A percentile compares a stretch with the other conserved stretches of the same genome.
These are phyloP conservation scores for Exsudoporus frostii DNA, from an alignment of 768 basidiomycete genomes.

Conservation along the genomic window DNA sequence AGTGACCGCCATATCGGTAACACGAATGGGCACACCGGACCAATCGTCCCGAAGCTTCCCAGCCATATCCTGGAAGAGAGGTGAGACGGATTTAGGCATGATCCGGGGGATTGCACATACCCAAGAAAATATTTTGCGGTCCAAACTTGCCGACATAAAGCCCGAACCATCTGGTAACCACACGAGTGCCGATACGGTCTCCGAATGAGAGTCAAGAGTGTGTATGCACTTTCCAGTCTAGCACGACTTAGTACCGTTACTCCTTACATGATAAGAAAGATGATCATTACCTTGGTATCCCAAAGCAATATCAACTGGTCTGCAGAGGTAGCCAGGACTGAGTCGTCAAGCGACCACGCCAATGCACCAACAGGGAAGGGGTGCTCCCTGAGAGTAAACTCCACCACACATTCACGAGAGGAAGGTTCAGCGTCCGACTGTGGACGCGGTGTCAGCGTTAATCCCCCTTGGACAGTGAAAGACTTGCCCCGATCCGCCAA, in stretches of 20 bases:
- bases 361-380: conserved; percentile 74
- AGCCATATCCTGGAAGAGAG: conserved; percentile 56
- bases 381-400: conserved; percentile 71
- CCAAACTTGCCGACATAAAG: conserved; percentile 87
- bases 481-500: conserved; percentile 78
- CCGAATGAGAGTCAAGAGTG: conserved; percentile 66
- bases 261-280: background rate
- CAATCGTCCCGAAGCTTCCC: conserved; percentile 73
- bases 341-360: conserved; percentile 92
- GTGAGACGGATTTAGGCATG: conserved; percentile 5
- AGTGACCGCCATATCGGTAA: conserved; percentile 83
- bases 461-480: conserved; percentile 4
- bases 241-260: conserved; percentile 9
- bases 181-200: conserved; percentile 80
- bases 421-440: conserved; percentile 48
- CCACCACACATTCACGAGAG: conserved; percentile 56
- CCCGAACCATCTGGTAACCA: conserved; percentile 90
- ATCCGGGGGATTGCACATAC: conserved; percentile 40
- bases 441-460: conserved; percentile 1
- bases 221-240: conserved; percentile 75
- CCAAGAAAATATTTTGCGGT: conserved; percentile 82
- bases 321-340: conserved; percentile 76
- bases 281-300: conserved; percentile 72
- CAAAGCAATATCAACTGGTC: conserved; percentile 85
- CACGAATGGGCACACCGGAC: conserved; percentile 68